A percentile compares a stretch with the other conserved stretches of the same genome.
These are phyloP conservation scores for Thermoascus crustaceus DNA, from an alignment of 2,329 filamentous ascomycete genomes.

Conservation along the genomic window DNA sequence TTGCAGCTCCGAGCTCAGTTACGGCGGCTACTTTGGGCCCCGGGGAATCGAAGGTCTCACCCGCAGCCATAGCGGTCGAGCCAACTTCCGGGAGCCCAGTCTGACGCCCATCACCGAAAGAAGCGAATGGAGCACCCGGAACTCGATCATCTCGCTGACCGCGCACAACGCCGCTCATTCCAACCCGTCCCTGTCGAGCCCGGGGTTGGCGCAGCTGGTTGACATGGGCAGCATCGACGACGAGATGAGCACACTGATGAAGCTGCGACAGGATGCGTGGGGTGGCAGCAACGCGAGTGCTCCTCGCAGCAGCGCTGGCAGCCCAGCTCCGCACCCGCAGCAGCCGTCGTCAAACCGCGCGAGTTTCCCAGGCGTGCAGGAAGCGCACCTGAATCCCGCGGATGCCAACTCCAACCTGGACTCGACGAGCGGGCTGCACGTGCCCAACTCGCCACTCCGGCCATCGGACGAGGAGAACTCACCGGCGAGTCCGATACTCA, in stretches of 20 bases:
- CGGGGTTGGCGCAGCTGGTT: constrained; percentile 69
- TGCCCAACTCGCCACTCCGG: constrained; percentile 2
- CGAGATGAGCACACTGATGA: constrained; percentile 65
- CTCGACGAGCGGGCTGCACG: not conserved
- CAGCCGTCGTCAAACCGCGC: constrained; percentile 23
- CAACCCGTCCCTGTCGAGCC: constrained; percentile 53
- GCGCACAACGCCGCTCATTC: constrained; percentile 43
- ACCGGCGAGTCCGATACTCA: constrained; percentile 7
- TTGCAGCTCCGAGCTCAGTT: constrained; percentile 52
- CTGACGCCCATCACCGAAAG: constrained; percentile 93
- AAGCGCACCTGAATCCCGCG: constrained; percentile 20
- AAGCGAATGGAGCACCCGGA: constrained; percentile 91
- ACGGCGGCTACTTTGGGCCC: constrained; percentile 84
- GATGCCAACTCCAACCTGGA: constrained; percentile 3
- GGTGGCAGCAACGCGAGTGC: constrained; percentile 72
- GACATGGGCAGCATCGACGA: constrained; percentile 52
- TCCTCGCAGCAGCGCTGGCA: constrained; percentile 47
- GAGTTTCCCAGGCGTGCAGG: constrained; percentile 28
- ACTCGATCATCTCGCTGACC: constrained; percentile 71
- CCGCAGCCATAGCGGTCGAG: constrained; percentile 63
- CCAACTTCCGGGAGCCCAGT: constrained; percentile 75
- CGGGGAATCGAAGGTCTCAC: constrained; percentile 55
- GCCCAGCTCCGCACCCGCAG: constrained; percentile 32
- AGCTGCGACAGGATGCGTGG: constrained; percentile 67
- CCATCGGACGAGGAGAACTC: constrained; percentile 6